phyloP scores from a whole-genome alignment of 305 asterid species.

The Lippia alba region DNA sequence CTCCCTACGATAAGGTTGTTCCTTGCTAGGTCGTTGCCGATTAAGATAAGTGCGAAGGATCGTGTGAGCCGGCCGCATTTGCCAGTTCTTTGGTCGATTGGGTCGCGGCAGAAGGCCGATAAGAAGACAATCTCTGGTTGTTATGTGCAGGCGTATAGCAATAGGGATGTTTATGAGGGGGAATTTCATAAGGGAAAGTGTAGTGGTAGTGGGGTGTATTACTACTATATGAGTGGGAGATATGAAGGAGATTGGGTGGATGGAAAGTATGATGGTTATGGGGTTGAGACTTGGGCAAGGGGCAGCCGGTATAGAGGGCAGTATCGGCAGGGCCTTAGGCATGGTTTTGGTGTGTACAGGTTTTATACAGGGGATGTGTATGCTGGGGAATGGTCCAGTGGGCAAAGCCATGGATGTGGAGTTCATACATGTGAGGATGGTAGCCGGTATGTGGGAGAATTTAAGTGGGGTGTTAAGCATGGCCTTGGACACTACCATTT shows the following conservation, averaged over 20 bases:
- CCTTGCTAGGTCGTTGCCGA: constrained; percentile 77
- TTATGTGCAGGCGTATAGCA: constrained; percentile 83
- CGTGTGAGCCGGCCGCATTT: constrained; percentile 53
- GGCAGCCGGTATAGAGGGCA: constrained; percentile 93
- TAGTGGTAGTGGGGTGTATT: constrained; percentile 94
- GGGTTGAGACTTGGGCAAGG: constrained; percentile 94
- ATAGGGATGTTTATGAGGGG: constrained; percentile 96
- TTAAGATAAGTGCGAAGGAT: constrained; percentile 57
- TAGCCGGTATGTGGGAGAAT: constrained; percentile 85
- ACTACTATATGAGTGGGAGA: constrained; percentile 96
- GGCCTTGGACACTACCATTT: constrained; percentile 95
- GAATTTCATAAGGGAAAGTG: constrained; percentile 93
- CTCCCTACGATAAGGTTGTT: constrained; percentile 77
- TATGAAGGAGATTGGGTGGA: constrained; percentile 97
- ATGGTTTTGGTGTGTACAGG: constrained; percentile 90
- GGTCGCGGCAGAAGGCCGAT: constrained; percentile 66
- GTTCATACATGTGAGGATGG: constrained; percentile 92
- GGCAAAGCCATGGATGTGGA: constrained; percentile 94
- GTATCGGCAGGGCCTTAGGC: constrained; percentile 88
- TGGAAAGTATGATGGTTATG: constrained; percentile 91
- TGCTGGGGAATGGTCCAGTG: constrained; percentile 96
- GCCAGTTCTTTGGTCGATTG: constrained; percentile 95
- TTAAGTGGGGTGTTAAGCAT: constrained; percentile 94
- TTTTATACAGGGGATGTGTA: constrained; percentile 94
- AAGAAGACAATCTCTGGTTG: constrained; percentile 73